A percentile compares a stretch with the other conserved stretches of the same genome.
These are phyloP conservation scores for Magnaporthiopsis rhizophila DNA, from an alignment of 2,329 filamentous ascomycete genomes.

Conservation along the genomic window DNA sequence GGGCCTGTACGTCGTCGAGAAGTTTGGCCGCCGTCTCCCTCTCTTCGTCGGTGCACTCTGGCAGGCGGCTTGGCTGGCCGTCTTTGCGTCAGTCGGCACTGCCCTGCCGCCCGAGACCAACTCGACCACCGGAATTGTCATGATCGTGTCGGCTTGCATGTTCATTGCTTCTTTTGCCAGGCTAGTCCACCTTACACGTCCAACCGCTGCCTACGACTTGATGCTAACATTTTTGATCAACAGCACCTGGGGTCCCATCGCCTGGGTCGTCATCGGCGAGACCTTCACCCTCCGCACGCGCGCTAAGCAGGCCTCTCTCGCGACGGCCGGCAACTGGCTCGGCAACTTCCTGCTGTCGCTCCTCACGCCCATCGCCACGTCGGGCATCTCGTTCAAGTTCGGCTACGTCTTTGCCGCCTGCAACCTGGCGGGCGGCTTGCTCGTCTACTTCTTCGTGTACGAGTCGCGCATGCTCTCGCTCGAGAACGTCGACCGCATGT, in stretches of 20 bases:
- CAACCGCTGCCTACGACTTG: too few species aligned
- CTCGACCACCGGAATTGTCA: slow-evolving; percentile 45
- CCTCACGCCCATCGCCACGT: slow-evolving; percentile 6
- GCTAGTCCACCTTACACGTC: background rate
- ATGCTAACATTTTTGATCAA: slow-evolving; percentile 12
- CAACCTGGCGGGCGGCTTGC: slow-evolving; percentile 4
- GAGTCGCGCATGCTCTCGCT: slow-evolving; percentile 79
- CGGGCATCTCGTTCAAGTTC: slow-evolving; percentile 4
- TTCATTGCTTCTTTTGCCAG: slow-evolving; percentile 65
- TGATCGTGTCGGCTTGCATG: slow-evolving; percentile 67
- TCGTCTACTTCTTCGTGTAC: slow-evolving; percentile 70
- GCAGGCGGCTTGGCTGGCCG: slow-evolving; percentile 57
- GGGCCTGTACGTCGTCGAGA: slow-evolving; percentile 61
- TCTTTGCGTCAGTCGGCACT: slow-evolving; percentile 52
- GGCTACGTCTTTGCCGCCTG: slow-evolving; percentile 7
- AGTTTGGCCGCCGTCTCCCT: slow-evolving; percentile 59
- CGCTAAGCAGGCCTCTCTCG: slow-evolving; percentile 8
- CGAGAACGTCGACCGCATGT: slow-evolving; percentile 76
- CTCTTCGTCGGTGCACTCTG: slow-evolving; percentile 59
- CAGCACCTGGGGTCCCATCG: slow-evolving; percentile 59
- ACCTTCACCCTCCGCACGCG: slow-evolving; percentile 50
- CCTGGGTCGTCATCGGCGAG: slow-evolving; percentile 62
- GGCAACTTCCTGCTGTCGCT: slow-evolving; percentile 9
- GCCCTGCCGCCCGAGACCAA: slow-evolving; percentile 13
- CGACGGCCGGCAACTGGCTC: slow-evolving; percentile 9